Conservation (phyloP, 192 early-diverging fungal species). For the Coemansia sp. region DNA sequence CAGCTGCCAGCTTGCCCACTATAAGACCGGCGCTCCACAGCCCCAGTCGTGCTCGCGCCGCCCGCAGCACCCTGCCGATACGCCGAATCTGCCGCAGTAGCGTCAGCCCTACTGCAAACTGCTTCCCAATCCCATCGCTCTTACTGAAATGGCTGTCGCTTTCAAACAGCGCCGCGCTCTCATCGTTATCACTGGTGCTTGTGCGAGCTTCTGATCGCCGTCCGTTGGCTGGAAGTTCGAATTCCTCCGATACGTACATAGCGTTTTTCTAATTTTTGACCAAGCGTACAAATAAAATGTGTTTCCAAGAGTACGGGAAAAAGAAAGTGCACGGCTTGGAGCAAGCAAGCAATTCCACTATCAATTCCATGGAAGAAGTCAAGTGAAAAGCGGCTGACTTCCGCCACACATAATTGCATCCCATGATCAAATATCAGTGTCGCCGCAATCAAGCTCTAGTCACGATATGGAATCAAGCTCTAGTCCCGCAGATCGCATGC, state of each 20-base stretch:
- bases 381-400: too few species aligned
- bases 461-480: too few species aligned
- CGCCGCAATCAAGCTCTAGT: too few species aligned
- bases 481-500: constrained; percentile 27
- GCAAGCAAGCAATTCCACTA: too few species aligned
- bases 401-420: too few species aligned
- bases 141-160: neutral
- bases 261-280: too few species aligned
- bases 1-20: constrained; percentile 25
- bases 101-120: constrained; percentile 28
- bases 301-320: neutral
- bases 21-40: constrained; percentile 24
- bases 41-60: constrained; percentile 16
- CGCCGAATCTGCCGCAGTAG: constrained; percentile 26
- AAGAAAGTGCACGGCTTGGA: neutral
- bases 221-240: neutral
- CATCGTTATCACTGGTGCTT: neutral
- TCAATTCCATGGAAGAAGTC: too few species aligned
- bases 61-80: constrained; percentile 15
- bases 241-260: neutral
- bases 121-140: neutral
- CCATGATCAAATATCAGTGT: too few species aligned
- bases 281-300: neutral
- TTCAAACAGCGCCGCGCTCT: neutral
- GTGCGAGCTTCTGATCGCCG: neutral